phyloP scores from a whole-genome alignment of 441 rosid genomes.

The California macrophylla region DNA sequence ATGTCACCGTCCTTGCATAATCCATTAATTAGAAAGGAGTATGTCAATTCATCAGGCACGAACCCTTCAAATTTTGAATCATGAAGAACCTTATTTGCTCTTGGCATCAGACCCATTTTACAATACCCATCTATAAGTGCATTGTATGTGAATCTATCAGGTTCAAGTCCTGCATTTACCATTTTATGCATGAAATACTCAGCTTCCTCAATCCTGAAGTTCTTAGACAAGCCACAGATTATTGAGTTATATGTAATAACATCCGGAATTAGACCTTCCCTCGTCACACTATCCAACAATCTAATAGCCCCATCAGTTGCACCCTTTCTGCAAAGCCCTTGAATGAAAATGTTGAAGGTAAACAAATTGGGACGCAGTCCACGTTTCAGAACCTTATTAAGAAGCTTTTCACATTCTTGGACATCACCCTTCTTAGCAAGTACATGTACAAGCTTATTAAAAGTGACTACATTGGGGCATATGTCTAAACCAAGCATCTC shows the following conservation, averaged over 20 bases:
- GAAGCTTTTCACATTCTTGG: constrained; percentile 62
- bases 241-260: constrained; percentile 72
- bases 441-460: constrained; percentile 68
- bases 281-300: constrained; percentile 46
- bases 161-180: constrained; percentile 71
- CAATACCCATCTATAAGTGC: constrained; percentile 67
- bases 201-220: constrained; percentile 51
- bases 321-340: constrained; percentile 70
- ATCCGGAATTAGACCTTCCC: constrained; percentile 63
- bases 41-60: constrained; percentile 71
- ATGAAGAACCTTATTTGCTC: constrained; percentile 55
- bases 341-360: constrained; percentile 66
- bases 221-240: constrained; percentile 70
- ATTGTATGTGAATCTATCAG: constrained; percentile 72
- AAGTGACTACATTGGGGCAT: constrained; percentile 42
- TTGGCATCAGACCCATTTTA: constrained; percentile 49
- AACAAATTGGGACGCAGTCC: constrained; percentile 66
- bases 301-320: constrained; percentile 44
- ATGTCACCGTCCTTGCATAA: constrained; percentile 56
- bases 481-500: constrained; percentile 55
- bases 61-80: constrained; percentile 71
- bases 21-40: constrained; percentile 61
- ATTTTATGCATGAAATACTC: constrained; percentile 61
- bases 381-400: constrained; percentile 62
- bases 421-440: constrained; percentile 73